phyloP scores from a whole-genome alignment of 2,329 filamentous ascomycete species.

The Arthrinium phaeospermum region DNA sequence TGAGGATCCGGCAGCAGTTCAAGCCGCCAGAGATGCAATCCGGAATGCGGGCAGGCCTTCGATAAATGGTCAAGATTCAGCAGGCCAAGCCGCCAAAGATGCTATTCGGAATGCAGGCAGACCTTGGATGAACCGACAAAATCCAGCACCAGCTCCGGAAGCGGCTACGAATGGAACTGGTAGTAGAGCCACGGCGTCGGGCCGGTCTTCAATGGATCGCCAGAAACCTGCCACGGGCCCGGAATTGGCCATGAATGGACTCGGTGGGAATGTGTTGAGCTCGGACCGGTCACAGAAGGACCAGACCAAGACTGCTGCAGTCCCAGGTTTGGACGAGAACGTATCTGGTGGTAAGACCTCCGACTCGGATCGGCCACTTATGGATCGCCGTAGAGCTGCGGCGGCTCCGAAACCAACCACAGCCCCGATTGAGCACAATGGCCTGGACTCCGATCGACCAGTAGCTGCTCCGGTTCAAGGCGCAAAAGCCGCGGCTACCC shows the following conservation, averaged over 20 bases:
- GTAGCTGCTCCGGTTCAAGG: neutral
- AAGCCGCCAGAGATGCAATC: neutral
- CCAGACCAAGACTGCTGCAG: neutral
- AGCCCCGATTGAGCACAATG: neutral
- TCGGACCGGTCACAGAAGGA: neutral
- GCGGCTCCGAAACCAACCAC: neutral
- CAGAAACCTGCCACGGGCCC: neutral
- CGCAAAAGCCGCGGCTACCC: neutral
- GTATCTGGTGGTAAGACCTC: neutral
- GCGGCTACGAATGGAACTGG: neutral
- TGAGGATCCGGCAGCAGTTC: too few relatives aligned
- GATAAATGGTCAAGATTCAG: neutral
- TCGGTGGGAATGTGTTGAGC: neutral
- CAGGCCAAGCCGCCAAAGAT: neutral
- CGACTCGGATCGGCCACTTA: constrained; percentile 2
- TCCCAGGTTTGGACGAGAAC: neutral
- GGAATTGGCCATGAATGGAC: neutral
- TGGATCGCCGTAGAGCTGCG: neutral
- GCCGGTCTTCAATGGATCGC: neutral
- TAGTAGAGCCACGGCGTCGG: neutral
- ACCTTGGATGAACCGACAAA: too few relatives aligned
- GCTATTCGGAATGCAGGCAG: too few relatives aligned
- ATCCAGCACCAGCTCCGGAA: neutral
- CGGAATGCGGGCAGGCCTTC: neutral
- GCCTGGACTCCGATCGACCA: neutral